Percentiles rank a stretch among this genome's conserved stretches.
Conservation (phyloP, 108 stramenopile species). For the Skeletonema costatum region DNA sequence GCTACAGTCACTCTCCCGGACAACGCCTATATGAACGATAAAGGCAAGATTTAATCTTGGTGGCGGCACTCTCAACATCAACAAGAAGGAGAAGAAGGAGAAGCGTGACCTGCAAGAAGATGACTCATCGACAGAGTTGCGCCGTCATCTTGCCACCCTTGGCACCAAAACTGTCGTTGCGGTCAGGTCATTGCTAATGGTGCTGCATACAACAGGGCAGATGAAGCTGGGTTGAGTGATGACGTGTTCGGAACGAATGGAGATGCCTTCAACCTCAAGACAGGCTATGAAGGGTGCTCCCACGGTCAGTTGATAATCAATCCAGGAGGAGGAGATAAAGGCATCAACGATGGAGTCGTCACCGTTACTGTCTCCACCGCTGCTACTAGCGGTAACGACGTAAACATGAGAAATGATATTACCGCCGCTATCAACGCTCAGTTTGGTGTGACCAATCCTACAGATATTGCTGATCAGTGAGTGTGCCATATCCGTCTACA, state of each 20-base stretch:
- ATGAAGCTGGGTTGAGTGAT: not conserved
- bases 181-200: conserved; percentile 26
- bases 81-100: not conserved
- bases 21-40: not conserved
- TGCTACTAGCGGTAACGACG: not conserved
- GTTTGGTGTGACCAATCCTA: conserved; percentile 16
- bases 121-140: not conserved
- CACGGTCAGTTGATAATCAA: conserved; percentile 30
- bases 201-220: not conserved
- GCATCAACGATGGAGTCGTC: conserved; percentile 6
- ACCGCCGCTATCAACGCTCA: conserved; percentile 1
- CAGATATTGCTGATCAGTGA: not conserved
- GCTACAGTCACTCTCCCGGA: not conserved
- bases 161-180: conserved; percentile 33
- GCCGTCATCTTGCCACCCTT: not conserved
- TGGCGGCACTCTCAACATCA: not conserved
- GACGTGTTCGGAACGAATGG: not conserved
- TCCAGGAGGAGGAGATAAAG: not conserved
- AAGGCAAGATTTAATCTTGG: not conserved
- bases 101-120: not conserved
- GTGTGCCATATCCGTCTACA: not conserved
- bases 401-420: conserved; percentile 7
- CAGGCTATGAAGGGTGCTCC: conserved; percentile 39
- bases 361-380: not conserved
- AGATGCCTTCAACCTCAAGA: conserved; percentile 17